Base-by-base conservation (phyloP, 2,329 filamentous ascomycete genomes). In the Taxawa tesnikishii region DNA sequence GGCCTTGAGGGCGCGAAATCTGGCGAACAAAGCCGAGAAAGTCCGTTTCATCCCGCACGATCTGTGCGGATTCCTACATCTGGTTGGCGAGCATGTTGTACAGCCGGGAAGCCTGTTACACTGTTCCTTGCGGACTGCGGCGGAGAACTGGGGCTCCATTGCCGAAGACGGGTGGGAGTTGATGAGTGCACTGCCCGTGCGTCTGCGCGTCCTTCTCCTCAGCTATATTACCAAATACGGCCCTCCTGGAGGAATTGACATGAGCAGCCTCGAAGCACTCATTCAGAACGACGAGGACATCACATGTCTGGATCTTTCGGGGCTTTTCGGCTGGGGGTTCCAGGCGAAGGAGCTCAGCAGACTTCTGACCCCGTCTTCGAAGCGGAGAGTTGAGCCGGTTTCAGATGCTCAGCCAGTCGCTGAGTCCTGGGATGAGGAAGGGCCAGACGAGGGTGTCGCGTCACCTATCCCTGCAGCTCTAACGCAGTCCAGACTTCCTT, bases 121-220 rank as follows among this genome's bases (percentile, higher is more conserved):
- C 49, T 45, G 57, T 4, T 49, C 63, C 11, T 46, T 78, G 23
- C 71, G 67, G 41, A 57, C 59, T 0, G 64, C 76, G 43, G 70
- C 71, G 3, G 43, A 50, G 15, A 61, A 72, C 15, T 79, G 73
- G 73, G 49, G 59, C 7, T 63, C 65, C 50, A 63, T 77, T 38
- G 49, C 67, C 15, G 60, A 68, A 31, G 73, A 73, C 40, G 70
- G 76, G 42, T 63, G 68, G 34, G 53, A 65, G 12, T 70, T 68
- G 30, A 49, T 78, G 3, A 54, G 59, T 2, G 55, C 64, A 3
- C 43, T 77, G 9, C 69, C 73, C 0, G 50, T 58, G 11, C 56
- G 59, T 25, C 43, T 73, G 5, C 72, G 72, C 41, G 53, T 66
- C 38, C 49, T 60, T 1, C 41, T 79, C 19, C 46, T 78, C 15